phyloP scores from a whole-genome alignment of 1,139 yeast genomes.

The Nakaseomyces glabratus region DNA sequence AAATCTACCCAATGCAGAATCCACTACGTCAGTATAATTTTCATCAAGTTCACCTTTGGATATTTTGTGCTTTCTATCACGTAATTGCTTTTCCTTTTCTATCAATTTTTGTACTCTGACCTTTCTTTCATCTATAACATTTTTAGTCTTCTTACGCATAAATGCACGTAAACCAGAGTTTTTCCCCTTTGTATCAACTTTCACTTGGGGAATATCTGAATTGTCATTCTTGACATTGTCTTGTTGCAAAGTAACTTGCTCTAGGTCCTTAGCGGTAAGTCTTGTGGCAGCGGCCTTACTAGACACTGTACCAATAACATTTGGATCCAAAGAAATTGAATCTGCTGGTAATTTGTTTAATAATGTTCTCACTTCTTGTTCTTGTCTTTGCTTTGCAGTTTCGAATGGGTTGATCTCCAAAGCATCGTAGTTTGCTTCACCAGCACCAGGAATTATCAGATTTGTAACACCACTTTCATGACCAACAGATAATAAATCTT shows the following conservation, averaged over 20 bases:
- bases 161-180: constrained; percentile 76
- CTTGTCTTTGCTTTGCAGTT: constrained; percentile 87
- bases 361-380: constrained; percentile 77
- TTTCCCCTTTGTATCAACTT: constrained; percentile 64
- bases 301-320: constrained; percentile 77
- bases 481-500: constrained; percentile 88
- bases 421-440: constrained; percentile 97
- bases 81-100: constrained; percentile 61
- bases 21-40: constrained; percentile 29
- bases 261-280: constrained; percentile 52
- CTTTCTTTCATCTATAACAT: constrained; percentile 82
- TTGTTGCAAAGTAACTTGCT: constrained; percentile 37
- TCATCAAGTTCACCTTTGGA: constrained; percentile 43
- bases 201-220: constrained; percentile 38
- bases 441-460: constrained; percentile 88
- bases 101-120: constrained; percentile 72
- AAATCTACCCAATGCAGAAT: constrained; percentile 31
- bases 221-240: constrained; percentile 34
- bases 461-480: constrained; percentile 72
- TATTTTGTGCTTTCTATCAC: constrained; percentile 45
- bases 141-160: constrained; percentile 75
- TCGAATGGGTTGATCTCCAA: constrained; percentile 89
- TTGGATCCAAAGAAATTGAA: constrained; percentile 86
- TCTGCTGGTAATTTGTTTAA: constrained; percentile 88
- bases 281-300: constrained; percentile 55